Conservation (phyloP, 2,329 filamentous ascomycete genomes). For the Monosporascus sp. region DNA sequence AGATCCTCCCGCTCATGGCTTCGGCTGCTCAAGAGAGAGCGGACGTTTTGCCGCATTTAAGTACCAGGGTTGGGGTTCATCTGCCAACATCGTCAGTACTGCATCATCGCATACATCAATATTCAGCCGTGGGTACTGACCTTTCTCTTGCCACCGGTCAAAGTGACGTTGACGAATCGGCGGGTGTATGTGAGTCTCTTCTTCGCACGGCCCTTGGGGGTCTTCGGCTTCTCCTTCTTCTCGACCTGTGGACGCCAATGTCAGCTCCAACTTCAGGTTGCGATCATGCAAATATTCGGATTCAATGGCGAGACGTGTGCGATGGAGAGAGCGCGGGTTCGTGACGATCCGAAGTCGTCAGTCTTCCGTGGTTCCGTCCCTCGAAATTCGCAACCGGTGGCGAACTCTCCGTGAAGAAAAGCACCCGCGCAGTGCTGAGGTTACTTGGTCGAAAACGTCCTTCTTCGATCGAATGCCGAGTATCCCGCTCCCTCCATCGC, state of each 20-base stretch:
- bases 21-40: slow-evolving; percentile 22
- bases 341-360: not conserved
- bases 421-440: no score
- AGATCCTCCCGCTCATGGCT: slow-evolving; percentile 16
- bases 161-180: slow-evolving; percentile 96
- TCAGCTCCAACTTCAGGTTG: slow-evolving; percentile 3
- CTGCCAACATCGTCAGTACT: slow-evolving; percentile 19
- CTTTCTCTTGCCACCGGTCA: slow-evolving; percentile 98
- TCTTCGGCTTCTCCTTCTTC: slow-evolving; percentile 81
- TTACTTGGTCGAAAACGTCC: not conserved
- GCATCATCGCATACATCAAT: not conserved
- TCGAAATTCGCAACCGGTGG: slow-evolving; percentile 1
- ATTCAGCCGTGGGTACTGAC: slow-evolving; percentile 41
- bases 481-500: slow-evolving; percentile 7
- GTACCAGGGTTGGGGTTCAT: slow-evolving; percentile 39
- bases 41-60: slow-evolving; percentile 22
- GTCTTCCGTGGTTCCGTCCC: not conserved
- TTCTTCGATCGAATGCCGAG: not conserved
- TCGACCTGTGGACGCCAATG: slow-evolving; percentile 15
- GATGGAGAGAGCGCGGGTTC: slow-evolving; percentile 7
- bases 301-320: slow-evolving; percentile 3
- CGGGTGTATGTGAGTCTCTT: slow-evolving; percentile 96
- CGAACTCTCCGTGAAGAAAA: slow-evolving; percentile 1
- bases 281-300: slow-evolving; percentile 2
- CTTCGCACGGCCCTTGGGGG: slow-evolving; percentile 92